Base-by-base conservation (phyloP, 2,329 filamentous ascomycete species). In the Aspergillus proliferans region DNA sequence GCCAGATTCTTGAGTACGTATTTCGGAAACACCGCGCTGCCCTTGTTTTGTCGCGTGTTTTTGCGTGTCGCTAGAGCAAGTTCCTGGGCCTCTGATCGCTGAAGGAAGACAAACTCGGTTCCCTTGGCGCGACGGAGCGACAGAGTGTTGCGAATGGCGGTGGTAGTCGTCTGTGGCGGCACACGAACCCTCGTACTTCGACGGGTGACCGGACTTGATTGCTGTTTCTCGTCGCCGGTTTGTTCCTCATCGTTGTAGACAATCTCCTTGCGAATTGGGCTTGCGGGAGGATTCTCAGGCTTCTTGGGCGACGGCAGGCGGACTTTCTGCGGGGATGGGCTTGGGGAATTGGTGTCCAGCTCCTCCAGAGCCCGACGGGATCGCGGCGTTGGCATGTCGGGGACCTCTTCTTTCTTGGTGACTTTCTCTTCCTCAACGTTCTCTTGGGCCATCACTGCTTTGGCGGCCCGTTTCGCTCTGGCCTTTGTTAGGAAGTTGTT, bases 21-120 rank as follows among this genome's bases (percentile, higher is more conserved):
- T 46, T 65, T 65, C 5, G 70, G 69, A 21, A 64, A 54, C 28
- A 65, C 47, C 7, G 71, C 60, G 52, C 63, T 58, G 7, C 69
- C 71, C 47, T 67, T 69, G 56, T 75, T 75, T 26, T 62, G 57
- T 45, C 65, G 64, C 9, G 72, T 75, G 51, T 75, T 74, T 21
- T 66, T 63, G 46, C 70, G 65, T 5, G 72, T 75, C 10, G 60
- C 48, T 38, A 74, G 58, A 0, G 72, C 68, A 24, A 73, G 50
- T 38, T 73, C 65, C 52, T 73, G 71, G 5, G 63, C 60, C 44
- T 74, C 71, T 2, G 71, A 69, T 9, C 64, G 62, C 43, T 72
- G 64, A 22, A 67, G 58, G 47, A 74, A 73, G 24, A 75, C 60
- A 46, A 75, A 74, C 45, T 75, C 72, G 5, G 64, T 73, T 4